Conservation (phyloP, 805 yeast genomes). For the Saccharomyces cerevisiae region DNA sequence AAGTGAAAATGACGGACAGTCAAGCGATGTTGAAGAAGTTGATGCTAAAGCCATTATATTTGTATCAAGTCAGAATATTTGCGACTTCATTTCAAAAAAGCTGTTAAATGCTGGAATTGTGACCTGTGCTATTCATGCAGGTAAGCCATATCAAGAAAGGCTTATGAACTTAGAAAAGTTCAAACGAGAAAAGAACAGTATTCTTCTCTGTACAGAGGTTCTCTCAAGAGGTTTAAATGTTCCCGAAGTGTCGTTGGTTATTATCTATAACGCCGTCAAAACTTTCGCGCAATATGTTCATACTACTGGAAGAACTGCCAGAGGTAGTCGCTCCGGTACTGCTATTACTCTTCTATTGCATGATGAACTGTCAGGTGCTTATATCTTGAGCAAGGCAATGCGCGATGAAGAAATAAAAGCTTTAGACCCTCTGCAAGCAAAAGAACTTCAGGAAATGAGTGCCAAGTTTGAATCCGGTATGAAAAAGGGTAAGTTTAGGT, state of each 20-base stretch:
- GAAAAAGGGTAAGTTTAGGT: constrained; percentile 55
- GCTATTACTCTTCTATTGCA: constrained; percentile 66
- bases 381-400: constrained; percentile 40
- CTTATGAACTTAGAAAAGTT: constrained; percentile 67
- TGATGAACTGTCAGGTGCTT: constrained; percentile 59
- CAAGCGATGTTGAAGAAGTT: constrained; percentile 21
- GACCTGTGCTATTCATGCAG: constrained; percentile 79
- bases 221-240: constrained; percentile 95
- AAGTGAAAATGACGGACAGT: constrained; percentile 6
- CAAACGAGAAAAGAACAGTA: constrained; percentile 46
- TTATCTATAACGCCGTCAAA: constrained; percentile 75
- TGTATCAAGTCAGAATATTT: constrained; percentile 80
- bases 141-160: constrained; percentile 79
- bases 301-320: constrained; percentile 90
- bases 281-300: constrained; percentile 95
- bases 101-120: constrained; percentile 42
- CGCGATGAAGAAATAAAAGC: constrained; percentile 41
- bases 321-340: constrained; percentile 74
- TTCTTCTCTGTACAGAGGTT: constrained; percentile 84
- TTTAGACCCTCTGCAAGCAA: constrained; percentile 37
- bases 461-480: constrained; percentile 50
- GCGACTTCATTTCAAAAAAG: constrained; percentile 58
- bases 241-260: constrained; percentile 69
- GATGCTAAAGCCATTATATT: constrained; percentile 62
- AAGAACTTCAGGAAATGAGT: constrained; percentile 37